phyloP scores from a whole-genome alignment of 2,329 filamentous ascomycete species.

The Drechslerella stenobrocha region DNA sequence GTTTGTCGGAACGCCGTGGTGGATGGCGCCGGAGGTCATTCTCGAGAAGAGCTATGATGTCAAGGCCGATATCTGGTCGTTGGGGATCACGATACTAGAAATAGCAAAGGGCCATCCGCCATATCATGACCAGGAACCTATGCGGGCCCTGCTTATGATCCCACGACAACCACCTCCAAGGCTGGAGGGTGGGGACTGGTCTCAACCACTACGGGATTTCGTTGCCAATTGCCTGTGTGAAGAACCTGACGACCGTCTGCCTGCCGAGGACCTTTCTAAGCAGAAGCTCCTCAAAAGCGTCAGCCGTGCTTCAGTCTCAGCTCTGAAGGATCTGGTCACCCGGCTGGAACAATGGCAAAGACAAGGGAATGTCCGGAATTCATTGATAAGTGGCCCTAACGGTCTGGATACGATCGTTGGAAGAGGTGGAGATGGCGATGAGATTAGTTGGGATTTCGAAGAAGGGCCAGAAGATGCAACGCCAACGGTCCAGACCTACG shows the following conservation, averaged over 20 bases:
- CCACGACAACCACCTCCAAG: conserved; percentile 65
- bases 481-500: conserved; percentile 10
- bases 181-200: conserved; percentile 72
- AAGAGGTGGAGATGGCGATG: conserved; percentile 21
- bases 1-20: conserved; percentile 79
- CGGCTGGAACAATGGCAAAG: conserved; percentile 52
- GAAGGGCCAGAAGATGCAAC: conserved; percentile 16
- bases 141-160: conserved; percentile 62
- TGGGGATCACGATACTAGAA: conserved; percentile 78
- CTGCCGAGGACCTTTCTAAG: conserved; percentile 54
- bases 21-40: conserved; percentile 82
- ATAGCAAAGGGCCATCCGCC: conserved; percentile 78
- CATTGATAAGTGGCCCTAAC: conserved; percentile 46
- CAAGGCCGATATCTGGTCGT: conserved; percentile 81
- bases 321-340: conserved; percentile 51
- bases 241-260: conserved; percentile 69
- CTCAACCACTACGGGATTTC: conserved; percentile 68
- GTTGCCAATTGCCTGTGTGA: conserved; percentile 74
- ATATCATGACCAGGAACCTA: conserved; percentile 59
- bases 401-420: conserved; percentile 25
- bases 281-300: conserved; percentile 51
- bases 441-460: conserved; percentile 48
- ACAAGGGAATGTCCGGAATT: conserved; percentile 51
- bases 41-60: conserved; percentile 67
- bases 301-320: conserved; percentile 48